phyloP scores from a whole-genome alignment of 2,329 filamentous ascomycete species.

The Trichoderma lentiforme region DNA sequence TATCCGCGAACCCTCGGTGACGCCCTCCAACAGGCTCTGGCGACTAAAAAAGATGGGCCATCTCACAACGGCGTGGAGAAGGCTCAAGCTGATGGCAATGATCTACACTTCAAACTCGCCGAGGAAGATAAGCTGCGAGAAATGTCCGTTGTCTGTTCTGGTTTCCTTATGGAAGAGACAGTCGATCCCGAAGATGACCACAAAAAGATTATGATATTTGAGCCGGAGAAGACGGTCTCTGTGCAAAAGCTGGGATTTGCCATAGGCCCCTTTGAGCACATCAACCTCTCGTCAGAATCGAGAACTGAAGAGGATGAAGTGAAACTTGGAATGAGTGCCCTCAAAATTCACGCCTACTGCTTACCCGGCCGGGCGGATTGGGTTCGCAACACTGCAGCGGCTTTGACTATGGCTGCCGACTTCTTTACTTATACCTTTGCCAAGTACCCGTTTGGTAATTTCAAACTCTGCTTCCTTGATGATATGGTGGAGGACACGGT shows the following conservation, averaged over 20 bases:
- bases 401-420: slow-evolving; percentile 84
- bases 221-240: slow-evolving; percentile 69
- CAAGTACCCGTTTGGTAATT: slow-evolving; percentile 86
- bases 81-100: slow-evolving; percentile 41
- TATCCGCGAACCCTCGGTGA: slow-evolving; percentile 85
- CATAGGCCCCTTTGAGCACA: slow-evolving; percentile 89
- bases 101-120: slow-evolving; percentile 46
- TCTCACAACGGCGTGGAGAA: slow-evolving; percentile 33
- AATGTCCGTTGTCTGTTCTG: slow-evolving; percentile 86
- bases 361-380: slow-evolving; percentile 78
- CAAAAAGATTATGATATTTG: slow-evolving; percentile 86
- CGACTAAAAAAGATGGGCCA: slow-evolving; percentile 38
- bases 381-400: slow-evolving; percentile 80
- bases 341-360: slow-evolving; percentile 89
- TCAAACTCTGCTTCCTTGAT: slow-evolving; percentile 92
- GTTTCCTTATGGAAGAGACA: slow-evolving; percentile 80
- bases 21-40: slow-evolving; percentile 52
- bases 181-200: slow-evolving; percentile 71
- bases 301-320: slow-evolving; percentile 89
- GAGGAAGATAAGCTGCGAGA: slow-evolving; percentile 86
- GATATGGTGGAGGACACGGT: slow-evolving; percentile 75
- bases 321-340: slow-evolving; percentile 80
- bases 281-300: slow-evolving; percentile 80
- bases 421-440: slow-evolving; percentile 86
- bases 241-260: slow-evolving; percentile 91